phyloP scores from a whole-genome alignment of 2,329 filamentous ascomycete genomes.

The Aspergillus sp. region DNA sequence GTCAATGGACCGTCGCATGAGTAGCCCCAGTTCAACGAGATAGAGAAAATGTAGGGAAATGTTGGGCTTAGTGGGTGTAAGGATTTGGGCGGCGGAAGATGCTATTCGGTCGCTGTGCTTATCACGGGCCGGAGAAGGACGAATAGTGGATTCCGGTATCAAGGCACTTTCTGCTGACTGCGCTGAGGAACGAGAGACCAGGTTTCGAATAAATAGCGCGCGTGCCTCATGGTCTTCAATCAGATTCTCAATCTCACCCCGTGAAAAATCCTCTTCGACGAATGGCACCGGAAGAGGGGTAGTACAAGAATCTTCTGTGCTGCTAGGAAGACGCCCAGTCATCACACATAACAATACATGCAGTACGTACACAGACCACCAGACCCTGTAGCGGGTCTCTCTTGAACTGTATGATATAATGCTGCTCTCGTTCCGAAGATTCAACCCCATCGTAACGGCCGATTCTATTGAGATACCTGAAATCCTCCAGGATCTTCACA shows the following conservation, averaged over 20 bases:
- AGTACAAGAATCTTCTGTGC: slow-evolving; percentile 40
- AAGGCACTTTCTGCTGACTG: slow-evolving; percentile 9
- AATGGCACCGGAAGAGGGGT: slow-evolving; percentile 43
- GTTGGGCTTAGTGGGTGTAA: slow-evolving; percentile 39
- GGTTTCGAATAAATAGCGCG: slow-evolving; percentile 25
- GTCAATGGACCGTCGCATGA: slow-evolving; percentile 38
- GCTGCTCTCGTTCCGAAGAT: slow-evolving; percentile 42
- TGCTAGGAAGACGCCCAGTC: slow-evolving; percentile 44
- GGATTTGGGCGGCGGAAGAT: slow-evolving; percentile 26
- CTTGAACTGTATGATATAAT: slow-evolving; percentile 37
- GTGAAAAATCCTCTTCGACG: slow-evolving; percentile 37
- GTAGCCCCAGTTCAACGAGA: slow-evolving; percentile 36
- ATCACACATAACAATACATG: slow-evolving; percentile 44
- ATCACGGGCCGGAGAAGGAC: slow-evolving; percentile 7
- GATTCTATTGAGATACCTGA: slow-evolving; percentile 43
- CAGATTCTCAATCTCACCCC: slow-evolving; percentile 32
- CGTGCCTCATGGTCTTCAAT: slow-evolving; percentile 36
- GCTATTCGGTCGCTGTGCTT: slow-evolving; percentile 24
- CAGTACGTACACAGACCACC: slow-evolving; percentile 45
- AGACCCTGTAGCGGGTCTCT: slow-evolving; percentile 45
- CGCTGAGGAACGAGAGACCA: slow-evolving; percentile 20
- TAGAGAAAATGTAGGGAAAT: slow-evolving; percentile 41
- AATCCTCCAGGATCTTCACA: slow-evolving; percentile 42
- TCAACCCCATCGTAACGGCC: slow-evolving; percentile 43
- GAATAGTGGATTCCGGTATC: slow-evolving; percentile 16